These are phyloP conservation scores for Trametes sanguinea DNA, from an alignment of 768 basidiomycete species.

Conservation along the genomic window DNA sequence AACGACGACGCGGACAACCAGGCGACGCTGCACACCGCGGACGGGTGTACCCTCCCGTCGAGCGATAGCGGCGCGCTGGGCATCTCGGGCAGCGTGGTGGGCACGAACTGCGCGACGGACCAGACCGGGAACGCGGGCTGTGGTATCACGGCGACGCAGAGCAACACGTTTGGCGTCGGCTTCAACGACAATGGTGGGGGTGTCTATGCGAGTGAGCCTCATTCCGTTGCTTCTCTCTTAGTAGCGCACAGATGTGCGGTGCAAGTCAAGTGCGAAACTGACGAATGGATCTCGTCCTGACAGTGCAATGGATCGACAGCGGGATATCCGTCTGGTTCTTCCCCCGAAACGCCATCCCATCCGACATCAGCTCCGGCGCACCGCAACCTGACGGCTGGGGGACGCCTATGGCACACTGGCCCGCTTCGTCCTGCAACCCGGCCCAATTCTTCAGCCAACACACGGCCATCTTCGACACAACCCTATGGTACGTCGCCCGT, in stretches of 20 bases:
- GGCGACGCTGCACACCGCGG: conserved; percentile 76
- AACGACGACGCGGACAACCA: conserved; percentile 79
- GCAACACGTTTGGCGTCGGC: conserved; percentile 70
- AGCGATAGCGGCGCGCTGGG: conserved; percentile 49
- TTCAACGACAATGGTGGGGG: conserved; percentile 89
- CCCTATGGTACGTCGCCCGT: conserved; percentile 58
- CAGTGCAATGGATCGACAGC: conserved; percentile 75
- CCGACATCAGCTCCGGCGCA: conserved; percentile 67
- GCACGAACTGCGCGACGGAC: conserved; percentile 70
- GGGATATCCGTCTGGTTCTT: conserved; percentile 88
- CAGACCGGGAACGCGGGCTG: conserved; percentile 79
- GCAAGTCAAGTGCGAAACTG: background rate
- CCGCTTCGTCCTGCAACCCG: conserved; percentile 71
- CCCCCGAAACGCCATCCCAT: conserved; percentile 68
- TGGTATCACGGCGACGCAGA: conserved; percentile 63
- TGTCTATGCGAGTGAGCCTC: conserved; percentile 85
- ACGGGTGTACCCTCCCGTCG: conserved; percentile 67
- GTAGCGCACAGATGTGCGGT: too few relatives aligned
- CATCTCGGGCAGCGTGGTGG: conserved; percentile 65
- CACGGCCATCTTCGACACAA: conserved; percentile 81
- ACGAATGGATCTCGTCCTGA: conserved; percentile 15
- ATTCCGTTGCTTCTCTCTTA: too few relatives aligned
- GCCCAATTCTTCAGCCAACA: conserved; percentile 79
- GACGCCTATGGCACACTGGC: conserved; percentile 75
- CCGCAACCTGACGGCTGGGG: conserved; percentile 82